Conservation (phyloP, 169 alveolate genomes). For the Amoebophrya sp. region DNA sequence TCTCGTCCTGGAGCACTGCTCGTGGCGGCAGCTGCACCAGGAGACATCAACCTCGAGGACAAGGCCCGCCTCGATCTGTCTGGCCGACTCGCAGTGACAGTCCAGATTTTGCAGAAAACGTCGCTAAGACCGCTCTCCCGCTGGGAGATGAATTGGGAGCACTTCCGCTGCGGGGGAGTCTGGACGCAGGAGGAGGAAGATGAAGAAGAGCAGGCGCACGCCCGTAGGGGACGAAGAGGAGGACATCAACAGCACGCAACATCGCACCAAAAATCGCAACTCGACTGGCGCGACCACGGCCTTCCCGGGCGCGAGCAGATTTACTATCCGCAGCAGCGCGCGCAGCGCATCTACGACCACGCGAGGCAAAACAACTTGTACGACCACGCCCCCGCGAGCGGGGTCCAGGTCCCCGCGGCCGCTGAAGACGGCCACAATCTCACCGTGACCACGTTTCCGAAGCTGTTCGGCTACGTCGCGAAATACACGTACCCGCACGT, state of each 20-base stretch:
- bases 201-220: too few species aligned
- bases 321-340: too few species aligned
- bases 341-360: too few species aligned
- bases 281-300: not conserved
- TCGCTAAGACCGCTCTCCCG: not conserved
- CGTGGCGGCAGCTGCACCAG: too few species aligned
- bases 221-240: not conserved
- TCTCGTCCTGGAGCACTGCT: too few species aligned
- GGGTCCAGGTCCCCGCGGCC: too few species aligned
- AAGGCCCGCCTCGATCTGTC: not conserved
- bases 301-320: too few species aligned
- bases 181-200: too few species aligned
- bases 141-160: not conserved
- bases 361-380: too few species aligned
- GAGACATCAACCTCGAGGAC: too few species aligned
- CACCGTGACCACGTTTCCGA: not conserved
- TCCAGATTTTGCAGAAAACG: not conserved
- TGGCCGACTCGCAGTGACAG: not conserved
- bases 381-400: too few species aligned
- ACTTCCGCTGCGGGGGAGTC: not conserved
- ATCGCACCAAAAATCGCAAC: not conserved
- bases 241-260: not conserved
- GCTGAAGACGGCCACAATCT: too few species aligned
- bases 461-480: not conserved
- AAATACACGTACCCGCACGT: not conserved